These are phyloP conservation scores for Passalora sequoiae DNA, from an alignment of 2,329 filamentous ascomycete genomes.

Conservation along the genomic window DNA sequence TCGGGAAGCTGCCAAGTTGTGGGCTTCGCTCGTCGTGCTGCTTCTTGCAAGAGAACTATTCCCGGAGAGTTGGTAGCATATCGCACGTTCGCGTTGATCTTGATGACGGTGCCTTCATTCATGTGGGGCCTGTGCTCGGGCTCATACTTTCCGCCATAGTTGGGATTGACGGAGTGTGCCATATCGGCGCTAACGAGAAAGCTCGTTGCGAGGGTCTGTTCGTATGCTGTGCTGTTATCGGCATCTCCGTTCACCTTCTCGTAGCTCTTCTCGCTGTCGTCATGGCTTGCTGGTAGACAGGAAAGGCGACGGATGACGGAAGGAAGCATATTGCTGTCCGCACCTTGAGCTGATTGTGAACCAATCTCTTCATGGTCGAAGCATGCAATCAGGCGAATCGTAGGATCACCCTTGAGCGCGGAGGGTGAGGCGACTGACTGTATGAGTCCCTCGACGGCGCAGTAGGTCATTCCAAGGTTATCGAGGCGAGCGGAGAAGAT, in stretches of 20 bases:
- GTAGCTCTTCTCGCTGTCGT: slow-evolving; percentile 59
- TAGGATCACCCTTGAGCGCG: slow-evolving; percentile 67
- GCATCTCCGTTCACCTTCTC: slow-evolving; percentile 54
- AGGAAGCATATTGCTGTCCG: slow-evolving; percentile 85
- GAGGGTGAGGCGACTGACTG: slow-evolving; percentile 62
- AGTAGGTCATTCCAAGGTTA: slow-evolving; percentile 95
- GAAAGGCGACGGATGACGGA: slow-evolving; percentile 81
- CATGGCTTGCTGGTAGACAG: slow-evolving; percentile 60
- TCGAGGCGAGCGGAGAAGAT: slow-evolving; percentile 94
- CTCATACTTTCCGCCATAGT: slow-evolving; percentile 91
- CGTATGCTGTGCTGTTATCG: slow-evolving; percentile 74
- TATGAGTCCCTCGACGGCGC: slow-evolving; percentile 78
- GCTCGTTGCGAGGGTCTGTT: slow-evolving; percentile 84
- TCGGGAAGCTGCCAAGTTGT: slow-evolving; percentile 30
- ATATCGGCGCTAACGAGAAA: slow-evolving; percentile 97
- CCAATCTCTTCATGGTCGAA: slow-evolving; percentile 99
- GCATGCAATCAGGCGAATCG: slow-evolving; percentile 84
- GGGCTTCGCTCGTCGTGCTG: slow-evolving; percentile 57
- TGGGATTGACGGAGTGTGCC: slow-evolving; percentile 94
- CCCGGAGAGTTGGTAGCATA: slow-evolving; percentile 96
- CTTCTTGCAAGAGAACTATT: slow-evolving; percentile 86
- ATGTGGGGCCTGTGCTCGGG: slow-evolving; percentile 84
- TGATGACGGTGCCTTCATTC: slow-evolving; percentile 95
- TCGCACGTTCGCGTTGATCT: slow-evolving; percentile 94
- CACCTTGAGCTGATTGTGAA: slow-evolving; percentile 85